Conservation (phyloP, 73 alveolate species). For the Loxodes magnus region DNA sequence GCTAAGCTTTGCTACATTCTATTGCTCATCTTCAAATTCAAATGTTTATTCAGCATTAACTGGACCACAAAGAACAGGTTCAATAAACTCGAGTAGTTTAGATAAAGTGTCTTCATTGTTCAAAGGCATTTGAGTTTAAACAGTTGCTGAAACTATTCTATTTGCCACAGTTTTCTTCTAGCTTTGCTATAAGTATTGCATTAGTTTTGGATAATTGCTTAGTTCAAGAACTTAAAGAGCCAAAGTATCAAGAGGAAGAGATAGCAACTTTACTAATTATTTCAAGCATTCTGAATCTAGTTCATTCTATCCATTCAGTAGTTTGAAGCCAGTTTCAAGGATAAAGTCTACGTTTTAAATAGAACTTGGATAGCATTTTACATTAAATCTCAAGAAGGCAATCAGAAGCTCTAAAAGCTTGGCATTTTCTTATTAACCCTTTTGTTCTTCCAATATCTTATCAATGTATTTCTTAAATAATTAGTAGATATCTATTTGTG, state of each 20-base stretch:
- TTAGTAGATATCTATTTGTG: not conserved
- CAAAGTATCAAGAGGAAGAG: constrained; percentile 84
- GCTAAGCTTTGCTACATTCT: constrained; percentile 69
- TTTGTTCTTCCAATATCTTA: constrained; percentile 3
- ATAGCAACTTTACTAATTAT: constrained; percentile 65
- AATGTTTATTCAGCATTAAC: constrained; percentile 53
- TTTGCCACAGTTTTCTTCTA: constrained; percentile 62
- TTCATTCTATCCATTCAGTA: constrained; percentile 45
- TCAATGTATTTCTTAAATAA: constrained; percentile 2
- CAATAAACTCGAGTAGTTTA: constrained; percentile 65
- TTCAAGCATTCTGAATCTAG: constrained; percentile 61
- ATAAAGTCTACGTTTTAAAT: constrained; percentile 60
- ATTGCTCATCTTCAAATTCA: constrained; percentile 84
- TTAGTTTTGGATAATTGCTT: constrained; percentile 73
- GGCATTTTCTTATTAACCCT: not conserved
- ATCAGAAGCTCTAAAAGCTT: constrained; percentile 74
- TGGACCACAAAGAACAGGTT: constrained; percentile 70
- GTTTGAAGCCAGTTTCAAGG: constrained; percentile 50
- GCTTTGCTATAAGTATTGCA: constrained; percentile 65
- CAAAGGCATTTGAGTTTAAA: constrained; percentile 32
- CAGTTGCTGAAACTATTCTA: constrained; percentile 66
- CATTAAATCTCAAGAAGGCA: constrained; percentile 79
- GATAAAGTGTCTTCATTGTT: constrained; percentile 50
- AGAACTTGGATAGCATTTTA: constrained; percentile 74
- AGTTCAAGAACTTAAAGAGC: constrained; percentile 64